These are phyloP conservation scores for Lentinula lateritia DNA, from an alignment of 768 basidiomycete species.

Conservation along the genomic window DNA sequence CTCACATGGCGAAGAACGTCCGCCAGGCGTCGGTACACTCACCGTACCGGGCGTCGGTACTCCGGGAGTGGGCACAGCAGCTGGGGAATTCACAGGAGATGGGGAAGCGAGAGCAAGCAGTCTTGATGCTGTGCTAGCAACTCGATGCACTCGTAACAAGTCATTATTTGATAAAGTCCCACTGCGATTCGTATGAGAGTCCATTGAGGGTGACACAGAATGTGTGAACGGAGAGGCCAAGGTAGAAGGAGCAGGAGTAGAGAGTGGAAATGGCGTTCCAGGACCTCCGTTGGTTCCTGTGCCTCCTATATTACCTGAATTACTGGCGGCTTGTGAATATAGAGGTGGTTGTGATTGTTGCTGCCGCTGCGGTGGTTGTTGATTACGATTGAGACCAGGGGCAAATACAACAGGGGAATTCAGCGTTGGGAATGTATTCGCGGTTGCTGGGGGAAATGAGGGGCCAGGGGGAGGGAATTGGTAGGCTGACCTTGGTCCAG, in stretches of 20 bases:
- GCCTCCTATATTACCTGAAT: neutral
- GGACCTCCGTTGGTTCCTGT: neutral
- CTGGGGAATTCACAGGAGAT: constrained; percentile 13
- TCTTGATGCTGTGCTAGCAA: neutral
- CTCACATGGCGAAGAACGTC: neutral
- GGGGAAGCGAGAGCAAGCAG: constrained; percentile 6
- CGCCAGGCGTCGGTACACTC: neutral
- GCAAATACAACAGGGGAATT: neutral
- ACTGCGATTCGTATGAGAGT: neutral
- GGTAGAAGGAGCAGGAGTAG: neutral
- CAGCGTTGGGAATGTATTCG: neutral
- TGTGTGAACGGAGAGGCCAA: neutral
- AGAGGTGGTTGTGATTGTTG: neutral
- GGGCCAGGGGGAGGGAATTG: neutral
- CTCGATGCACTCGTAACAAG: neutral
- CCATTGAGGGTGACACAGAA: no score
- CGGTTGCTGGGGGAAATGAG: neutral
- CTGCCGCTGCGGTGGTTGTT: neutral
- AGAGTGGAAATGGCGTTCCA: neutral
- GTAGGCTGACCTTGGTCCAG: neutral
- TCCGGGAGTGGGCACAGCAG: constrained; percentile 12
- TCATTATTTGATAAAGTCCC: neutral
- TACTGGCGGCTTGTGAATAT: neutral
- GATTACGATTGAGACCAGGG: neutral
- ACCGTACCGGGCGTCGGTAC: neutral